Evolutionary conservation across 805 yeast genomes (phyloP).

Genomic region (Saccharomycopsis sp.): DNA sequence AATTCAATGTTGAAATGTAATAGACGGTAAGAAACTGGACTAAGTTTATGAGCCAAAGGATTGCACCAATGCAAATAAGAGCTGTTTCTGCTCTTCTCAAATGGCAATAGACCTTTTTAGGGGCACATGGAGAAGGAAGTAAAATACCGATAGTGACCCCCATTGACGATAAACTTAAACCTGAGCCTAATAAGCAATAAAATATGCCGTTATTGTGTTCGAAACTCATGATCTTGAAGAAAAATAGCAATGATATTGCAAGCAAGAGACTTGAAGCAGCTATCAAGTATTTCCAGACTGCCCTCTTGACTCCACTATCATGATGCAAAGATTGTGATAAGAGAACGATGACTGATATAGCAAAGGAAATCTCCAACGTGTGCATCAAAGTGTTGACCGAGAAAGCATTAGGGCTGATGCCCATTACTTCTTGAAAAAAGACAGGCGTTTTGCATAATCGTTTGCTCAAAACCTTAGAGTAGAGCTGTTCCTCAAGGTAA

Average conservation of each 20-base stretch:
- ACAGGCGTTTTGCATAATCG: constrained; percentile 16
- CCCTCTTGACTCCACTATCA: constrained; percentile 26
- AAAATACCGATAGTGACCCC: constrained; percentile 21
- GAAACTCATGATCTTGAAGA: constrained; percentile 33
- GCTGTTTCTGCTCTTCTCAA: constrained; percentile 33
- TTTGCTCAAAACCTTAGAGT: constrained; percentile 15
- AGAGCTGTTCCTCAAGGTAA: constrained; percentile 15
- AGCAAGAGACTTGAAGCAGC: constrained; percentile 32
- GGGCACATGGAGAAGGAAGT: constrained; percentile 15
- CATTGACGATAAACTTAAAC: constrained; percentile 33
- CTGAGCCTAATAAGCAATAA: constrained; percentile 31
- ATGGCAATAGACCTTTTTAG: constrained; percentile 24
- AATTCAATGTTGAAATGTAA: constrained; percentile 32
- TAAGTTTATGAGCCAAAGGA: constrained; percentile 34
- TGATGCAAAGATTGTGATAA: constrained; percentile 18
- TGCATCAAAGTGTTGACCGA: constrained; percentile 19
- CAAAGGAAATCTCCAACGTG: constrained; percentile 14
- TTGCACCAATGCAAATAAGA: constrained; percentile 33
- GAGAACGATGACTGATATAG: constrained; percentile 16
- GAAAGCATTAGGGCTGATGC: constrained; percentile 14
- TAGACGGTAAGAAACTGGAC: constrained; percentile 35
- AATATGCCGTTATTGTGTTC: constrained; percentile 37
- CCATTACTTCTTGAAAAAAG: constrained; percentile 15
- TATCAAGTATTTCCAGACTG: constrained; percentile 34
- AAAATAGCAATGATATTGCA: constrained; percentile 31